Evolutionary conservation across 495 filamentous ascomycete species (phyloP), one percentile per base, ranked within the genome.

Genomic region (Melanomma pulvis-pyrius): DNA sequence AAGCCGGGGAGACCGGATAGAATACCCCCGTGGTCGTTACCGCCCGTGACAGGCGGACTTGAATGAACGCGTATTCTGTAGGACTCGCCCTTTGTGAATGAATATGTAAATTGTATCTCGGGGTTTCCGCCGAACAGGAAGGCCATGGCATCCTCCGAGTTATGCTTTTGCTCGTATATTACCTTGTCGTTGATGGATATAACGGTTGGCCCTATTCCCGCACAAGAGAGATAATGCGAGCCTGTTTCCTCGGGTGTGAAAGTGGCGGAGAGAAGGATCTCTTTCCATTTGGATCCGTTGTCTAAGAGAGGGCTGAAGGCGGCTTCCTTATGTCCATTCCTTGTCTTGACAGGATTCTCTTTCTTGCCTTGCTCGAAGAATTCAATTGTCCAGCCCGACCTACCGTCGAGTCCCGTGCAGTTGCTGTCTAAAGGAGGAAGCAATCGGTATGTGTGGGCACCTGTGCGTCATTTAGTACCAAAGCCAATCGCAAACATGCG

Each of bases 161-260:
- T 41, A 1, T 51, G 15, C 28, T 52, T 48, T 51, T 66, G 63
- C 12, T 46, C 21, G 55, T 60, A 66, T 8, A 66, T 34, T 11
- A 61, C 32, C 29, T 66, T 32, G 9, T 41, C 56, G 48, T 66
- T 66, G 56, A 66, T 66, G 39, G 17, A 46, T 29, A 66, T 47
- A n/a, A 15, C 13, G 9, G 63, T 66, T 2, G 63, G 63, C 1
- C 63, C 63, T 28, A 66, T 60, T 1, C 63, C 63, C 8, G 63
- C 59, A 24, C 55, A 60, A 13, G 46, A 34, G 12, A 66, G 55
- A 47, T 66, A 66, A 34, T 66, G 63, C 21, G 63, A 52, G 12
- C 55, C 63, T 19, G 55, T 52, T 19, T 52, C 55, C 21, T 41
- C 17, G 2, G 63, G 63, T 1, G 41, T 46, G 29, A 50, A 66